phyloP scores from a whole-genome alignment of 179 eudicot genomes.

The Gypsophila paniculata region DNA sequence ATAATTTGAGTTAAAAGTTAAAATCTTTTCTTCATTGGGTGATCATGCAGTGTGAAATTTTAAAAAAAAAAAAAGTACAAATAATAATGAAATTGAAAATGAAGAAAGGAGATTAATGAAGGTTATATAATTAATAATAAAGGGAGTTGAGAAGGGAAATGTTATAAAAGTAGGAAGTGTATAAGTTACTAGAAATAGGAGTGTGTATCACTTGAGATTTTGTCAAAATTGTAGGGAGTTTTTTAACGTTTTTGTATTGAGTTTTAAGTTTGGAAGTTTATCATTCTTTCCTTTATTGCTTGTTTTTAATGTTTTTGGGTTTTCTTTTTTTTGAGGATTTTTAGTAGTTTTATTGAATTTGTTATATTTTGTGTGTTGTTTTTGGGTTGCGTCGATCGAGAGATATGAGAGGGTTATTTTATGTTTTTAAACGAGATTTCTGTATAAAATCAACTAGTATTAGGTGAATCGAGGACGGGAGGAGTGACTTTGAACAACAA shows the following conservation, averaged over 20 bases:
- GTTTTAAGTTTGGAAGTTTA: neutral
- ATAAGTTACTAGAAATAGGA: neutral
- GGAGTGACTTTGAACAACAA: no score
- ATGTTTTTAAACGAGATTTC: no score
- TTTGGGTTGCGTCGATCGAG: no score
- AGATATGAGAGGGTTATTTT: no score
- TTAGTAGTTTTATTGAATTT: no score
- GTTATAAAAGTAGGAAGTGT: neutral
- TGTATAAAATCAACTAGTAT: no score
- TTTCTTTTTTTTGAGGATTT: no score
- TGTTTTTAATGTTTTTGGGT: no score
- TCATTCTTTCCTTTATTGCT: neutral
- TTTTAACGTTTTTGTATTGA: neutral
- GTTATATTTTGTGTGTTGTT: no score
- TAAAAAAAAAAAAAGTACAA: no score
- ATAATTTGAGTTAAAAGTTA: neutral
- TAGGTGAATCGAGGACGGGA: no score
- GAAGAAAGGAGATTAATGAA: neutral
- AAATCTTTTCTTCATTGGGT: neutral
- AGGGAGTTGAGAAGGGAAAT: neutral
- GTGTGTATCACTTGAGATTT: conserved; percentile 7
- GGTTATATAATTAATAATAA: no score
- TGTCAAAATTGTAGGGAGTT: neutral
- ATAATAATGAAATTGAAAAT: neutral
- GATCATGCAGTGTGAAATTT: neutral